These are phyloP conservation scores for Parmelia sp. DNA, from an alignment of 495 filamentous ascomycete genomes.

Conservation along the genomic window DNA sequence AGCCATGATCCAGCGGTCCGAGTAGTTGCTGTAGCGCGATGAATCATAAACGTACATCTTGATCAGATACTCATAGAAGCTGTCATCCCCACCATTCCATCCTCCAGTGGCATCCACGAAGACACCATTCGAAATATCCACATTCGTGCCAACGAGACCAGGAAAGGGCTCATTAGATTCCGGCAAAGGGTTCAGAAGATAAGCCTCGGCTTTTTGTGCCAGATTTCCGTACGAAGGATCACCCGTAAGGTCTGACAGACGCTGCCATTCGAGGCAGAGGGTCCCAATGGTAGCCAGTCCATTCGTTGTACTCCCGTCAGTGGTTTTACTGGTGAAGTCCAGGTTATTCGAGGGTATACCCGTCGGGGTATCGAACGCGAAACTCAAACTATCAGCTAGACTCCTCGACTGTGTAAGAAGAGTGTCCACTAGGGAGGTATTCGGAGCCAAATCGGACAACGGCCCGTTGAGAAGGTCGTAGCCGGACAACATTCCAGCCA, in stretches of 20 bases:
- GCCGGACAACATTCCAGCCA: constrained; percentile 72
- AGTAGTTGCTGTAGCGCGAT: constrained; percentile 53
- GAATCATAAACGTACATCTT: constrained; percentile 89
- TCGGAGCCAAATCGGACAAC: constrained; percentile 44
- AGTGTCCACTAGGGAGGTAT: constrained; percentile 43
- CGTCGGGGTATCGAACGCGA: constrained; percentile 68
- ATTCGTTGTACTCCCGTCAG: constrained; percentile 49
- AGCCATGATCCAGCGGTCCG: constrained; percentile 69
- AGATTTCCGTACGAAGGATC: constrained; percentile 57
- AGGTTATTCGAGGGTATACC: constrained; percentile 74
- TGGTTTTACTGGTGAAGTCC: constrained; percentile 46
- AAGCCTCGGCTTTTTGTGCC: constrained; percentile 61
- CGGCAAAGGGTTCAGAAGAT: constrained; percentile 63
- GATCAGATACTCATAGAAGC: constrained; percentile 87
- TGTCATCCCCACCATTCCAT: constrained; percentile 78
- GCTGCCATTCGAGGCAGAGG: constrained; percentile 80
- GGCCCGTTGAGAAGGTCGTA: constrained; percentile 77
- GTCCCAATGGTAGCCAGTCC: constrained; percentile 67
- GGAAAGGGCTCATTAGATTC: constrained; percentile 63
- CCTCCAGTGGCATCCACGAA: constrained; percentile 63
- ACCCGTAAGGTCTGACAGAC: constrained; percentile 68
- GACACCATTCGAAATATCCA: constrained; percentile 56
- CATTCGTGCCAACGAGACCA: constrained; percentile 64
- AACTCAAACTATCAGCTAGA: constrained; percentile 66
- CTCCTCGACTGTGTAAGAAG: constrained; percentile 61